Evolutionary conservation across 2,329 filamentous ascomycete species (phyloP).

Genomic region (Exophiala sp.): DNA sequence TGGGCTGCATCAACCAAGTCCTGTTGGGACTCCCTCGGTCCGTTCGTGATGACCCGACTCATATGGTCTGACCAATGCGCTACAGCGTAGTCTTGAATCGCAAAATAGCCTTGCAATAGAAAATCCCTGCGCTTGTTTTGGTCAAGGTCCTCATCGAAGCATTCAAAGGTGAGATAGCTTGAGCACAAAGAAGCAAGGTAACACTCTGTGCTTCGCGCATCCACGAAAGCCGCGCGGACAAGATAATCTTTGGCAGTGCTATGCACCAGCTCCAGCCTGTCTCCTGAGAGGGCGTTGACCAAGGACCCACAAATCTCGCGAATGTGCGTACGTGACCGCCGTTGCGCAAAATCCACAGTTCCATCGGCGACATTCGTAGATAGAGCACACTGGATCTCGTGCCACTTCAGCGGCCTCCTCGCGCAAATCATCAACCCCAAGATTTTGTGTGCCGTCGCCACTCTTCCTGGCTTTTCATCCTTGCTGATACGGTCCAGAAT

Average conservation of each 20-base stretch:
- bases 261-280: no score
- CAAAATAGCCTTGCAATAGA: slow-evolving; percentile 32
- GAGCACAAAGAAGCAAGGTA: slow-evolving; percentile 36
- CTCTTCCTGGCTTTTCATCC: no score
- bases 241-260: no score
- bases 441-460: no score
- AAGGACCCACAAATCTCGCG: no score
- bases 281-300: no score
- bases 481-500: no score
- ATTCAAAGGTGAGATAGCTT: slow-evolving; percentile 35
- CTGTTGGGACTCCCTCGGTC: no score
- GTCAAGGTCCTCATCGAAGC: slow-evolving; percentile 29
- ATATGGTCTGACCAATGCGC: slow-evolving; percentile 38
- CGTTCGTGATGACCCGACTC: no score
- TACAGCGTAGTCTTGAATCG: slow-evolving; percentile 40
- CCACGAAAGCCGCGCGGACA: no score
- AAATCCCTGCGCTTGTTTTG: not conserved
- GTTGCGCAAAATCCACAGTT: slow-evolving; percentile 28
- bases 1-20: no score
- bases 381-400: slow-evolving; percentile 41
- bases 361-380: slow-evolving; percentile 32
- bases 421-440: slow-evolving; percentile 42
- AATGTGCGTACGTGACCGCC: no score
- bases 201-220: slow-evolving; percentile 23
- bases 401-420: slow-evolving; percentile 39